A percentile compares a stretch with the other conserved stretches of the same genome.
Conservation (phyloP, 306 rosid species). For the Coriaria nepalensis region DNA sequence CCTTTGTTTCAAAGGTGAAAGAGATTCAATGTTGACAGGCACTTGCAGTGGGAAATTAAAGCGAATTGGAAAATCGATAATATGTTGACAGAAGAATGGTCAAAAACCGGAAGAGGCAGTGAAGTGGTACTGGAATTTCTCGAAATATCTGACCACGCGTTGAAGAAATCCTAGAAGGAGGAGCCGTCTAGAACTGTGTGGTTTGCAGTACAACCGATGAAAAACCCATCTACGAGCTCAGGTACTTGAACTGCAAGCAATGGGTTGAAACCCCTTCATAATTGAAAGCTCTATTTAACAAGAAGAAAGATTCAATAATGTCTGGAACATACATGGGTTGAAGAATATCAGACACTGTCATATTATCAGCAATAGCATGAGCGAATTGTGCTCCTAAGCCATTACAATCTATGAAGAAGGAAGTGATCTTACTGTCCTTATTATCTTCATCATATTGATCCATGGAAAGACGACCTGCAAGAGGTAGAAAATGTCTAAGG, state of each 20-base stretch:
- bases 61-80: conserved; percentile 5
- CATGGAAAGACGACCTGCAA: conserved; percentile 16
- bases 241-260: conserved; percentile 35
- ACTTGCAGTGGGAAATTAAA: background rate
- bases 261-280: conserved; percentile 15
- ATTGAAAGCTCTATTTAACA: conserved; percentile 12
- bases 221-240: conserved; percentile 31
- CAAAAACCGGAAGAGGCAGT: background rate
- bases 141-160: conserved; percentile 30
- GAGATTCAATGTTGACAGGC: background rate
- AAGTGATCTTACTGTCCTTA: no score
- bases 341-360: conserved; percentile 14
- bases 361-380: conserved; percentile 13
- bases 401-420: conserved; percentile 15
- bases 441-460: background rate
- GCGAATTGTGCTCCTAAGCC: conserved; percentile 15
- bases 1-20: background rate
- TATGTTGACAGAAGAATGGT: conserved; percentile 1
- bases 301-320: conserved; percentile 24
- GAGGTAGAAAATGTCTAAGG: conserved; percentile 20
- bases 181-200: conserved; percentile 18
- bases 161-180: conserved; percentile 29
- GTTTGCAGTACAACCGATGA: conserved; percentile 20
- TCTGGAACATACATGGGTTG: conserved; percentile 12
- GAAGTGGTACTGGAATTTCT: background rate